Conservation (phyloP, 225 moss, liverwort and hornwort species). For the Anthoceros angustus region DNA sequence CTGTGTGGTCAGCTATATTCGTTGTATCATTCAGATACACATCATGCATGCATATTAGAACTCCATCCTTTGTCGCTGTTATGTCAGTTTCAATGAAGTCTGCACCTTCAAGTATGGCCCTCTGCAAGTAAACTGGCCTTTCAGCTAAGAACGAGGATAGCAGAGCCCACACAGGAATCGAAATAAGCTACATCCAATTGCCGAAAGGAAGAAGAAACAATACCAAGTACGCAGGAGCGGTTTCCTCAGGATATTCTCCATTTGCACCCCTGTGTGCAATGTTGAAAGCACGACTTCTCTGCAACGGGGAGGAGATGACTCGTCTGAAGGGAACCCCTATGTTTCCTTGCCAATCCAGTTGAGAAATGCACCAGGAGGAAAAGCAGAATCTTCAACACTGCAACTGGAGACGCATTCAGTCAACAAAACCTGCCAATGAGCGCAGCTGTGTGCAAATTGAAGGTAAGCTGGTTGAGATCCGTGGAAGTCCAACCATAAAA, state of each 20-base stretch:
- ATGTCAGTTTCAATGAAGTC: constrained; percentile 91
- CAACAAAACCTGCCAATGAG: too few species aligned
- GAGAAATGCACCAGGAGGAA: too few species aligned
- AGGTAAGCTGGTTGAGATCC: too few species aligned
- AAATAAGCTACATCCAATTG: not conserved
- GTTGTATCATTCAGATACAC: constrained; percentile 38
- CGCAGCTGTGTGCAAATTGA: too few species aligned
- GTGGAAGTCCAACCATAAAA: too few species aligned
- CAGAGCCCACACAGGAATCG: not conserved
- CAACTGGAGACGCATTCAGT: too few species aligned
- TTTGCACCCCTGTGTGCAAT: constrained; percentile 39
- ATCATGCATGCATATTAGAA: constrained; percentile 66
- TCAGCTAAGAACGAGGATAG: not conserved
- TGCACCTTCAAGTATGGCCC: constrained; percentile 59
- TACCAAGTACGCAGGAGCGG: constrained; percentile 25
- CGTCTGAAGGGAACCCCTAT: too few species aligned
- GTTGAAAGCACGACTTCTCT: constrained; percentile 33
- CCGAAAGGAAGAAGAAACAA: not conserved
- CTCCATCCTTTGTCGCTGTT: constrained; percentile 57
- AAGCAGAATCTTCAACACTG: too few species aligned
- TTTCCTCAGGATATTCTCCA: constrained; percentile 34
- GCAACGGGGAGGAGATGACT: constrained; percentile 11
- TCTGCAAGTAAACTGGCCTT: constrained; percentile 20
- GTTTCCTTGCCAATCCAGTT: too few species aligned
- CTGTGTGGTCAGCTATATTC: constrained; percentile 35